phyloP scores from a whole-genome alignment of 169 alveolate genomes.

The Pseudocohnilembus persalinus region DNA sequence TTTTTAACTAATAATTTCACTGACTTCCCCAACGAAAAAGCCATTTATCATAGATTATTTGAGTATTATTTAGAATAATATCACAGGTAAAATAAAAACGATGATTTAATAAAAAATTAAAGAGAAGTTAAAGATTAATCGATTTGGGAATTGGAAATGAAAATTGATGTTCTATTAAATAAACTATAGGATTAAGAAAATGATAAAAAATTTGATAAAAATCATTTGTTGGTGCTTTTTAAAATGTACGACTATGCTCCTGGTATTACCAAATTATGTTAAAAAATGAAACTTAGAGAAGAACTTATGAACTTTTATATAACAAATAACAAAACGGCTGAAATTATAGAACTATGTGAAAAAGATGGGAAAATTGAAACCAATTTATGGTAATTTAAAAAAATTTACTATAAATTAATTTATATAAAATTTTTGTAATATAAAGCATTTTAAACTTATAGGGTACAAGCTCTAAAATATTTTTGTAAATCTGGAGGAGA shows the following conservation, averaged over 20 bases:
- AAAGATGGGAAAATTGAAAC: conserved; percentile 50
- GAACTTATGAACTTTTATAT: conserved; percentile 68
- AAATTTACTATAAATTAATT: no score
- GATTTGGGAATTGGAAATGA: background rate
- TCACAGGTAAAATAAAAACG: conserved; percentile 8
- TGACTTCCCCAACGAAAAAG: conserved; percentile 30
- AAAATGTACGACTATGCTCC: conserved; percentile 64
- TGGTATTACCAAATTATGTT: conserved; percentile 59
- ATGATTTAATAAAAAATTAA: background rate
- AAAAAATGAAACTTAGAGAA: conserved; percentile 56
- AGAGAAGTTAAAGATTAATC: background rate
- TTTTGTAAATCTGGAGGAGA: conserved; percentile 53
- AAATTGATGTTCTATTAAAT: background rate
- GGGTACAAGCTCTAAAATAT: conserved; percentile 49
- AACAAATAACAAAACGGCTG: conserved; percentile 44
- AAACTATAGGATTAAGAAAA: background rate
- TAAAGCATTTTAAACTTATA: background rate
- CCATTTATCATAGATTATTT: conserved; percentile 41
- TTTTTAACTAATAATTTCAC: conserved; percentile 29
- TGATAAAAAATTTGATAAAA: conserved; percentile 55
- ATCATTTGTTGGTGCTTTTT: conserved; percentile 68
- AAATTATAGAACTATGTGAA: conserved; percentile 57
- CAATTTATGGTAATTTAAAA: conserved; percentile 55
- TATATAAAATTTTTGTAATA: background rate
- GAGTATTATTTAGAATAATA: conserved; percentile 42